These are phyloP conservation scores for Saccharomyces hybrid DNA, from an alignment of 1,139 yeast genomes.

Conservation along the genomic window DNA sequence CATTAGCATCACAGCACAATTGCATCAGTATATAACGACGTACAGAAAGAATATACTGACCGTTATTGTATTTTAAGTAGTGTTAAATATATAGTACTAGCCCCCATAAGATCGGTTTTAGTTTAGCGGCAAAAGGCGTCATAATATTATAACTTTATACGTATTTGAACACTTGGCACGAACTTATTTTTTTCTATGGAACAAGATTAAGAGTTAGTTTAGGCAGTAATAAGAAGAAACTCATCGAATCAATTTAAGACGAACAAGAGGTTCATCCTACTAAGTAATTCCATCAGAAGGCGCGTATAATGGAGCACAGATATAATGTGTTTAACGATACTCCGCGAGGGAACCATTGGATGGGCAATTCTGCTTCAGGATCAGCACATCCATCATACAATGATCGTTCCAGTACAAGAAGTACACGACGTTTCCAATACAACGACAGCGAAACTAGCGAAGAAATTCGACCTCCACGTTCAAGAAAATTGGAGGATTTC, in stretches of 20 bases:
- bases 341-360: conserved; percentile 28
- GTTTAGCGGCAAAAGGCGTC: background rate
- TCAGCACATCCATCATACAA: conserved; percentile 1
- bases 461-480: background rate
- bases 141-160: background rate
- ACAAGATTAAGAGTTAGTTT: background rate
- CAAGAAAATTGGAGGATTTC: background rate
- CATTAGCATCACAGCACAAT: background rate
- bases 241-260: background rate
- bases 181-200: background rate
- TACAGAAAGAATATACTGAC: background rate
- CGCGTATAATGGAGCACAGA: conserved; percentile 15
- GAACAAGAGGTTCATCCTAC: background rate
- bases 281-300: background rate
- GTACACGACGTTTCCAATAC: conserved; percentile 10
- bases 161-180: background rate
- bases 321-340: conserved; percentile 20
- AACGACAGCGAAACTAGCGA: background rate
- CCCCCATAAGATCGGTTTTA: background rate
- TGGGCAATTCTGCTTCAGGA: conserved; percentile 13
- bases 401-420: background rate
- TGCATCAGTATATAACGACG: background rate
- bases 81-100: background rate
- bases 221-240: background rate
- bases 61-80: background rate